Base-by-base conservation (phyloP, 352 stramenopile genomes). In the Blastocystis sp. region DNA sequence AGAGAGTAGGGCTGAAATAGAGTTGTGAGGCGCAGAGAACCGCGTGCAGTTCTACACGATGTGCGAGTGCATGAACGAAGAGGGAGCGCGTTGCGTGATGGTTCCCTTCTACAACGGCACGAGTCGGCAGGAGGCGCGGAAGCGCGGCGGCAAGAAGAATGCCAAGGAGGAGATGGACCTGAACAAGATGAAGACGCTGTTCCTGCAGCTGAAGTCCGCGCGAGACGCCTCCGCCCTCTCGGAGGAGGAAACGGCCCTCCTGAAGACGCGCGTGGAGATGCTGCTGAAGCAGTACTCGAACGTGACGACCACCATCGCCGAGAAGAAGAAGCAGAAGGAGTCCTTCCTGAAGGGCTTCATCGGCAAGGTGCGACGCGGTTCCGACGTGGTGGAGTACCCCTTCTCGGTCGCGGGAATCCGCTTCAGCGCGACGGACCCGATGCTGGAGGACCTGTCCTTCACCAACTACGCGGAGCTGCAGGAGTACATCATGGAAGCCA, bases 401-500 rank as follows among this genome's bases (percentile, higher is more conserved):
- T 74, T 74, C 64, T 41, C 34, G 19, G 64, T 74, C 28, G 21
- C 3, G 7, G 64, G 64, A 43, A 48, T 74, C 41, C n/a, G 34
- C 17, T 74, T 74, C 40, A 21, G 1, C 21, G 34, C 64, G 28
- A 23, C 64, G 10, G 64, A 74, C 41, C 64, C 64, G 11, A 52
- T 74, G 64, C 23, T 74, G 64, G 64, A 74, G 17, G 64, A 74
- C 41, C 64, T 74, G 34, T 74, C 64, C 0, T 74, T 74, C 40
- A 11, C 64, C 41, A n/a, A 34, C 41, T 74, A 52, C 41, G 34
- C 40, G 1, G 64, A 34, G 17, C 41, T 74, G 64, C 64, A 74
- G 64, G 64, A 74, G 21, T 74, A 74, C 41, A 74, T 74, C 41
- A 52, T 74, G 64, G 64, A 74, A 21, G 64, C 64, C 21, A 74